These are phyloP conservation scores for Fusarium irregulare DNA, from an alignment of 2,329 filamentous ascomycete species.

Conservation along the genomic window DNA sequence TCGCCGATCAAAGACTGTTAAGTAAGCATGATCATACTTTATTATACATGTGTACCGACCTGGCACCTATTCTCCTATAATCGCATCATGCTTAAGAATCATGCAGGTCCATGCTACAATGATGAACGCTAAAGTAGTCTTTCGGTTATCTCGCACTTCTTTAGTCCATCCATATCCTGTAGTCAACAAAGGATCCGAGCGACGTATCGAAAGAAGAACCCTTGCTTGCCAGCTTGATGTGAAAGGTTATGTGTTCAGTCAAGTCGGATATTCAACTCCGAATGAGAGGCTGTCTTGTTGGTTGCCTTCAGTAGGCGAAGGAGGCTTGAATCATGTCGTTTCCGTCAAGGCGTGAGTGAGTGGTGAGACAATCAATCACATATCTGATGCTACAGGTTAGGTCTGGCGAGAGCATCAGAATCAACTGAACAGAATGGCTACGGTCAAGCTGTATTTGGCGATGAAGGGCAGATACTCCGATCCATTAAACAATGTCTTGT, in stretches of 20 bases:
- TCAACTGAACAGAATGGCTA: background rate
- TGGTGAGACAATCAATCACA: constrained; percentile 7
- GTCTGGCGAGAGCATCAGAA: background rate
- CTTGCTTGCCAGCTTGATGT: background rate
- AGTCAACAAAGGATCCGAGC: background rate
- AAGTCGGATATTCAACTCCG: background rate
- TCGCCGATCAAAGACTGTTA: background rate
- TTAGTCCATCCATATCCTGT: background rate
- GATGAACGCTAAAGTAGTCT: background rate
- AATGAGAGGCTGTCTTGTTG: background rate
- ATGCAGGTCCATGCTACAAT: background rate
- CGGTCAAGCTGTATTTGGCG: background rate
- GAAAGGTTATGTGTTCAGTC: background rate
- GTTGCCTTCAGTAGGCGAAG: background rate
- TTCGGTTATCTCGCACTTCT: background rate
- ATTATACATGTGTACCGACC: background rate
- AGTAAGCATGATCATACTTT: background rate
- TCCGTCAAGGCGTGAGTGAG: background rate
- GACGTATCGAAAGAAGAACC: background rate
- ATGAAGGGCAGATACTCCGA: background rate
- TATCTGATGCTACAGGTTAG: background rate
- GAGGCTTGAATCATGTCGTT: background rate
- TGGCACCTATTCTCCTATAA: background rate
- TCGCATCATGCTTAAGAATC: background rate
- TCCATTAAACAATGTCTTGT: background rate